Evolutionary conservation across 164 flowering plant genomes (phyloP), one percentile per base, ranked within the genome.

Genomic region (Houttuynia cordata): DNA sequence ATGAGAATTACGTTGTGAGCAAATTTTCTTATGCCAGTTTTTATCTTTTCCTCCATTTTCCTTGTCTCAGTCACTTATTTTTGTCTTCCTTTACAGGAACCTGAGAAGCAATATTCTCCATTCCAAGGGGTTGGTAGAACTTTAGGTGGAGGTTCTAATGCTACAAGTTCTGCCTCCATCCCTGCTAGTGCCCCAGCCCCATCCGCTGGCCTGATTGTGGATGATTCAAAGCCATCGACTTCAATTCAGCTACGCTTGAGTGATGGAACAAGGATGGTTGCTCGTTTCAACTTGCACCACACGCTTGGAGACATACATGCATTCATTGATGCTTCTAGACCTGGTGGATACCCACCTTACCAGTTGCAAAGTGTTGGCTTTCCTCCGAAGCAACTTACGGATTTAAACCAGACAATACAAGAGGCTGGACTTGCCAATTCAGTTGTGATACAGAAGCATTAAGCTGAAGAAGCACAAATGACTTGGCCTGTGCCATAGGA

Each of bases 351-450:
- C 14, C 73, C 79, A 61, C 70, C 66, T 51, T 91, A 86, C 70
- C 83, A 79, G 53, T 72, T 91, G 74, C 94, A 82, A 67, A 70
- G 81, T 1, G 79, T 90, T 71, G 96, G 94, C 8, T 91, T 91
- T 72, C 97, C 96, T 63, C 96, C 96, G 45, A 91, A 85, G 76
- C 87, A 67, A 62, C 90, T 91, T 20, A 65, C 68, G 4, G 91
- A 91, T 74, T 70, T 58, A 17, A 71, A 65, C 51, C 87, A 82
- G 81, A 90, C 96, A 8, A 81, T 93, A 62, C 91, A 87, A 76
- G 77, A 87, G 70, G 94, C 96, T 4, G 98, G 94, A 21, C 81
- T 93, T n/a, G 87, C 87, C 30, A 93, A 77, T 70, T 90, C 98
- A 2, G 98, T 93, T 41, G 76, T 93, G 18, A 76, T 93, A 67